Evolutionary conservation across 805 yeast species (phyloP).

Genomic region (Sugiyamaella boreocaroliniensis): DNA sequence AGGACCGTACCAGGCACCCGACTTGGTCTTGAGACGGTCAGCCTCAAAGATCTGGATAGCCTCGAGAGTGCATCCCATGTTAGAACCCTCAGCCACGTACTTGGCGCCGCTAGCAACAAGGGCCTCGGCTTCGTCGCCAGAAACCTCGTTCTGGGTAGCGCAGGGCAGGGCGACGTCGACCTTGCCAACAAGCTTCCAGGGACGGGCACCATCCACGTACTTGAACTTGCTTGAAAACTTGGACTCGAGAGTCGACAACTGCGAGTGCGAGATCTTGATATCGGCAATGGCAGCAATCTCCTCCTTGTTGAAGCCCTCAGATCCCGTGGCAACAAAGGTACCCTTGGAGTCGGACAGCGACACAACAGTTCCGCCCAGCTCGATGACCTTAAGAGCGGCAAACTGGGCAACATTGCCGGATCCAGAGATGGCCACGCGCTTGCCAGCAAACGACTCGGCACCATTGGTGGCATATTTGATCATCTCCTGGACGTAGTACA

Average conservation of each 20-base stretch:
- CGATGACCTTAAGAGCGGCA: constrained; percentile 96
- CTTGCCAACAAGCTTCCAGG: constrained; percentile 88
- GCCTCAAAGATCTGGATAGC: constrained; percentile 90
- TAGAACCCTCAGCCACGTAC: constrained; percentile 97
- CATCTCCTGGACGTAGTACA: constrained; percentile 96
- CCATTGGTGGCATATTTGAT: constrained; percentile 87
- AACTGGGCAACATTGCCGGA: constrained; percentile 99
- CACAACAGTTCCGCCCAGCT: constrained; percentile 92
- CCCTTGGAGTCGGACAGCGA: constrained; percentile 96
- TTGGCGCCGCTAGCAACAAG: constrained; percentile 86
- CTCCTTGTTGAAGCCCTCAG: constrained; percentile 74
- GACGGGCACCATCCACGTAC: constrained; percentile 90
- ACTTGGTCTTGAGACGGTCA: constrained; percentile 28
- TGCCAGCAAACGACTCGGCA: constrained; percentile 83
- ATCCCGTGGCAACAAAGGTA: constrained; percentile 55
- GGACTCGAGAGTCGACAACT: constrained; percentile 29
- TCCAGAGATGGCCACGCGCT: constrained; percentile 94
- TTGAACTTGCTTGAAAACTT: constrained; percentile 38
- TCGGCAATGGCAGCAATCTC: constrained; percentile 79
- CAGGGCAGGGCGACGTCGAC: constrained; percentile 95
- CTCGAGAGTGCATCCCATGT: constrained; percentile 98
- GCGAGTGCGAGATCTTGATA: constrained; percentile 67
- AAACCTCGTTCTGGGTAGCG: constrained; percentile 97
- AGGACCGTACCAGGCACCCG: constrained; percentile 93
- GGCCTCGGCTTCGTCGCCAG: constrained; percentile 94